Evolutionary conservation across 176 grass and related monocot genomes (phyloP), one percentile per base, ranked within the genome.

Genomic region (Coix lacrymajobi): DNA sequence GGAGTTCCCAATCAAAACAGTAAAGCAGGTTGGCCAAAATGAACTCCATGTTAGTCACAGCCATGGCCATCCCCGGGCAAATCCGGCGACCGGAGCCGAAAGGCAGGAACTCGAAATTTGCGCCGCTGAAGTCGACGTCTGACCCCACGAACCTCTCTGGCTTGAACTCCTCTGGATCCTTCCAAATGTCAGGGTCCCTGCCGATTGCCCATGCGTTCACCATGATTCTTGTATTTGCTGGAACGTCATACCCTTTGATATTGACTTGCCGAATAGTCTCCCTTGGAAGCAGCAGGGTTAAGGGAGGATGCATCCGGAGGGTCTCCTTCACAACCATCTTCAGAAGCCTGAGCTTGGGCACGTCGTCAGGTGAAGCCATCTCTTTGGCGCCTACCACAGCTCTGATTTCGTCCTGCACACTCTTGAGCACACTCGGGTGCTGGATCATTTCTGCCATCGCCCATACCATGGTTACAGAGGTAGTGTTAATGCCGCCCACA

Each of bases 1-100:
- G 75, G 24, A 77, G 36, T 29, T 62, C 75, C 56, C 56, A 77
- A 9, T 77, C 56, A 43, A 79, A 65, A 8, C 61, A 79, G 41
- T 44, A 34, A 2, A 79, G 76, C 17, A 79, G 86, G 26, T 70
- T 83, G 9, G 65, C 86, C n/a, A 88, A 41, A 11, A 28, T 32
- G 51, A 83, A 33, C 25, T 73, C 80, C 4, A 83, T 29, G 58
- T 61, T 88, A 15, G 80, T 20, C 9, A 73, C n/a, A 30, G 62
- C 73, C 33, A 88, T 83, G 26, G 48, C 36, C 80, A 83, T 62
- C 14, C 86, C 86, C 1, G 80, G 72, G 57, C 86, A 88, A 5
- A 84, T 79, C 73, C 80, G 76, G 30, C 86, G 71, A n/a, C 86
- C 86, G 15, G 80, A 54, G 1, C 86, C 86, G 7, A 88, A 88